Evolutionary conservation across 2,329 filamentous ascomycete species (phyloP), one percentile per base, ranked within the genome.

Genomic region (Aspergillus felis): DNA sequence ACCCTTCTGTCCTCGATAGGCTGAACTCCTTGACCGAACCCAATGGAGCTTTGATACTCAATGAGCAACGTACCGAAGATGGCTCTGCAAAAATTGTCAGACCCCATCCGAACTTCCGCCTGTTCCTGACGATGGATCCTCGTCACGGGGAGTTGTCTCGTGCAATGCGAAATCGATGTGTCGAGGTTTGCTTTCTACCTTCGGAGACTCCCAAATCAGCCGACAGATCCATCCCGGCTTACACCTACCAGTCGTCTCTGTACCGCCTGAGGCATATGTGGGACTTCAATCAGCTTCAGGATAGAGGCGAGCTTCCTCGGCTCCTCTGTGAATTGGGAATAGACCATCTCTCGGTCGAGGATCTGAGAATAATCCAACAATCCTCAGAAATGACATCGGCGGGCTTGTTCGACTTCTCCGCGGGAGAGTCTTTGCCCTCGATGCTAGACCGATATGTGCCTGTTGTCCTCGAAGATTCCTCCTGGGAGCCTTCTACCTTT

Each of bases 11-110:
- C 1, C 82, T 99, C 9, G 94, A 99, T 74, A 85, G 95, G 60
- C 79, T 99, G 53, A 99, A 99, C 72, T 97, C 94, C 0, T 79
- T 99, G 8, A 87, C 97, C 7, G 94, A 99, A 71, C 92, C 92
- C 0, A 88, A 92, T 67, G 94, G 94, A 1, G 87, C 86, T 61
- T 79, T 99, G 24, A 91, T 90, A 66, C 89, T 99, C 71, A 97
- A 97, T 67, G 94, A 99, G 72, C 92, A 97, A 71, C 91, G 90
- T 56, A 90, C 87, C 12, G 84, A 86, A 9, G 87, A 93, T 68
- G 93, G 93, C 32, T 87, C 90, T 66, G 89, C 92, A 10, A 85
- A 90, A 56, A 78, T 95, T 38, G 84, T 99, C 51, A 84, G 77
- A 56, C 92, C 94, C 14, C 92, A 97, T 76, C 83, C 88, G 0